Conservation (phyloP, 768 basidiomycete genomes). For the Hirschioporus abietinus region DNA sequence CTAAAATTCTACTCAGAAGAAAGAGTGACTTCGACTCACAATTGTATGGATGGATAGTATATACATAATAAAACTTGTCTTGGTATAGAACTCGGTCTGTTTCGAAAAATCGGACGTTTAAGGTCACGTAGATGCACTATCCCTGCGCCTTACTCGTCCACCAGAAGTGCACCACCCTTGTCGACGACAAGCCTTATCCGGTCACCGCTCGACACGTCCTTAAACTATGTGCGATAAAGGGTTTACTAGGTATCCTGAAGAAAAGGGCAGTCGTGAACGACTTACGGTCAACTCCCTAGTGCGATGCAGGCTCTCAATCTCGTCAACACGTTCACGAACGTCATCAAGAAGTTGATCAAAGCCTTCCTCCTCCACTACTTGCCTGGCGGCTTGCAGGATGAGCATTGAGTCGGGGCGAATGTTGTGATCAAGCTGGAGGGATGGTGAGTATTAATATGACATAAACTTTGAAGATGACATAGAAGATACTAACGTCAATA, state of each 20-base stretch:
- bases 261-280: slow-evolving; percentile 11
- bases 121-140: background rate
- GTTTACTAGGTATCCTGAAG: background rate
- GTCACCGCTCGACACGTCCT: slow-evolving; percentile 33
- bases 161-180: slow-evolving; percentile 42
- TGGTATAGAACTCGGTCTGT: background rate
- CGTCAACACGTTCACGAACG: slow-evolving; percentile 73
- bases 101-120: background rate
- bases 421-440: slow-evolving; percentile 56
- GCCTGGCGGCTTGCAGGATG: slow-evolving; percentile 64
- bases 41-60: too few species aligned
- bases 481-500: slow-evolving; percentile 56
- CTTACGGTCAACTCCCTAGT: slow-evolving; percentile 72
- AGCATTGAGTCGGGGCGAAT: slow-evolving; percentile 79
- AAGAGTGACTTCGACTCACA: too few species aligned
- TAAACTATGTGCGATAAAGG: slow-evolving; percentile 28
- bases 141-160: slow-evolving; percentile 13
- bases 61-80: too few species aligned
- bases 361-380: slow-evolving; percentile 66
- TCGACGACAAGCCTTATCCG: slow-evolving; percentile 48
- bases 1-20: too few species aligned
- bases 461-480: slow-evolving; percentile 3
- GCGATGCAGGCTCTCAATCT: slow-evolving; percentile 81
- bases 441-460: background rate
- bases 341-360: slow-evolving; percentile 74